phyloP scores from a whole-genome alignment of 1,284 basidiomycete species.

The Apiotrichum siamense region DNA sequence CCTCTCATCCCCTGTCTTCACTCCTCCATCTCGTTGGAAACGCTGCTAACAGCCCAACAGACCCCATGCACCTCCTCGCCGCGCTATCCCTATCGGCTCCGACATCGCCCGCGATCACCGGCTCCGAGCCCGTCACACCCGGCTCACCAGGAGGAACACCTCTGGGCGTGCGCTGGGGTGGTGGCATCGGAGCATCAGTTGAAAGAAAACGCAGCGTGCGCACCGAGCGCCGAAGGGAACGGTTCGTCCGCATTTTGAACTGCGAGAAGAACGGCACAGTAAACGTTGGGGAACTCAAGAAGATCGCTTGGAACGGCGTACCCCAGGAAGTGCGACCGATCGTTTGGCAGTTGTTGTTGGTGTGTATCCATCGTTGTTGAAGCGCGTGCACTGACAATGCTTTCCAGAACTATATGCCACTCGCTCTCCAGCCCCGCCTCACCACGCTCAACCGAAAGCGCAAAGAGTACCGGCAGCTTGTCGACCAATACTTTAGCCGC shows the following conservation, averaged over 20 bases:
- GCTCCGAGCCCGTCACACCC: not conserved
- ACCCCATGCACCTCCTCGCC: conserved; percentile 52
- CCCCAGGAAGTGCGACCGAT: conserved; percentile 81
- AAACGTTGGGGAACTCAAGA: conserved; percentile 59
- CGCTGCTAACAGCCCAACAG: conserved; percentile 43
- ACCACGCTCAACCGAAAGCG: conserved; percentile 80
- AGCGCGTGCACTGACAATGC: not conserved
- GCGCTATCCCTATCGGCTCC: conserved; percentile 21
- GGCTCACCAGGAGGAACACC: not conserved
- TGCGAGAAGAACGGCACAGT: conserved; percentile 19
- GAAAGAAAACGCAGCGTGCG: conserved; percentile 60
- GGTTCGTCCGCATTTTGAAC: conserved; percentile 37
- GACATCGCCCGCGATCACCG: not conserved
- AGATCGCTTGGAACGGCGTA: conserved; percentile 93
- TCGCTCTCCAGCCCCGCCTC: conserved; percentile 68
- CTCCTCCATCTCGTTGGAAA: not conserved
- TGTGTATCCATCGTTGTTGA: conserved; percentile 48
- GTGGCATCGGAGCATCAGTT: conserved; percentile 28
- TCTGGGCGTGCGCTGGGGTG: not conserved
- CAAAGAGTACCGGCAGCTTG: conserved; percentile 82
- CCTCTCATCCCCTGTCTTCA: not conserved
- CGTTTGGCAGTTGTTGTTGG: conserved; percentile 90
- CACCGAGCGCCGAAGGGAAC: conserved; percentile 42
- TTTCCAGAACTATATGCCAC: conserved; percentile 79
- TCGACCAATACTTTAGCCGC: conserved; percentile 82